Conservation (phyloP, 2,329 filamentous ascomycete genomes). For the Botryotinia calthae region DNA sequence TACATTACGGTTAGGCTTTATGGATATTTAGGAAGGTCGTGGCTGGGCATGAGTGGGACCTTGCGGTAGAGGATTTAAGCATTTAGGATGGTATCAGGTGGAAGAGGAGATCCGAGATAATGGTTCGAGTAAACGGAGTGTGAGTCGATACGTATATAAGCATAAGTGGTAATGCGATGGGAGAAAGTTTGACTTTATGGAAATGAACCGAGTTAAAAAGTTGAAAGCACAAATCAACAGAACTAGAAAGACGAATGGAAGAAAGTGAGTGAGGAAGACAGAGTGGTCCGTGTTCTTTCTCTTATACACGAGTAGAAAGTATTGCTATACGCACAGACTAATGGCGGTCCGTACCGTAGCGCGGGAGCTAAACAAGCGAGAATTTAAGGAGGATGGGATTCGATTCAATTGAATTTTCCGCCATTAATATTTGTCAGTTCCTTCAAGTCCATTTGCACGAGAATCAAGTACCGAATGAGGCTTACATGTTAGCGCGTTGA, state of each 20-base stretch:
- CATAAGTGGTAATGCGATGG: background rate
- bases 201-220: background rate
- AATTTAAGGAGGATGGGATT: slow-evolving; percentile 16
- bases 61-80: background rate
- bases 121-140: background rate
- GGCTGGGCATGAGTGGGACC: slow-evolving; percentile 1
- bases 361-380: slow-evolving; percentile 18
- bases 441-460: background rate
- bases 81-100: background rate
- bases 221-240: background rate
- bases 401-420: background rate
- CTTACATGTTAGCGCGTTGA: background rate
- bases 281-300: background rate
- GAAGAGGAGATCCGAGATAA: background rate
- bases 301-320: background rate
- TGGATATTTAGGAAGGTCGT: background rate
- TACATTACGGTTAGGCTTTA: background rate
- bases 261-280: background rate
- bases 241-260: background rate
- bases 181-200: background rate
- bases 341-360: slow-evolving; percentile 12
- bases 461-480: background rate
- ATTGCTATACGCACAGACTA: slow-evolving; percentile 13
- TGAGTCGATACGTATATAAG: background rate
- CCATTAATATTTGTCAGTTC: background rate